These are phyloP conservation scores for Plantago ovata DNA, from an alignment of 257 asterid species.

Conservation along the genomic window DNA sequence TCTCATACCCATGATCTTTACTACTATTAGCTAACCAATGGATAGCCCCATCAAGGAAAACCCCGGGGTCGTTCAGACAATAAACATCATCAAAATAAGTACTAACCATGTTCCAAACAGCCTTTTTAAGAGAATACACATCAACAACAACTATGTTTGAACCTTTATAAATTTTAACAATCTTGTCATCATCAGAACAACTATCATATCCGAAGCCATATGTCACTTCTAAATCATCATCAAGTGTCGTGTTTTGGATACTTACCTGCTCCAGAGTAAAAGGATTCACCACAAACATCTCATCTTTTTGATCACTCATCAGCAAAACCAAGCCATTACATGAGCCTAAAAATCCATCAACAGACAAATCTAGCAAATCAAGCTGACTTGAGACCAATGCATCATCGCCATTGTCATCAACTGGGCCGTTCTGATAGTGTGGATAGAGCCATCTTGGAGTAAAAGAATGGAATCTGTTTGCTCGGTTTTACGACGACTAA, in stretches of 20 bases:
- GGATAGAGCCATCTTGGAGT: neutral
- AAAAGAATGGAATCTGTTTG: neutral
- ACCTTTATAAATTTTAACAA: neutral
- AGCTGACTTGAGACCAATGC: neutral
- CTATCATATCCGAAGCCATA: neutral
- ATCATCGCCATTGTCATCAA: no score
- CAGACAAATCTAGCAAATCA: neutral
- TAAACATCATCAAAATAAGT: no score
- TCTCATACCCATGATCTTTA: neutral
- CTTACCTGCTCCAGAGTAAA: no score
- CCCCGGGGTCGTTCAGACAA: no score
- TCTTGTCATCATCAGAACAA: neutral
- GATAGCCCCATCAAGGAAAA: neutral
- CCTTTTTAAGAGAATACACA: neutral
- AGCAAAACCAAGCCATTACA: no score
- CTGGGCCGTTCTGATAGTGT: no score
- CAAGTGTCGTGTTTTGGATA: no score
- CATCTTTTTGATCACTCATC: no score
- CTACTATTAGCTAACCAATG: neutral
- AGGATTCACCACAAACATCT: no score
- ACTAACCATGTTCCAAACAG: neutral
- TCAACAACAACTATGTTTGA: no score
- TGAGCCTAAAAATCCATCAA: no score
- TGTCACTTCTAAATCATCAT: no score
- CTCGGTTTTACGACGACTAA: neutral